Base-by-base conservation (phyloP, 176 grass and related monocot species). In the Leersia perrieri region DNA sequence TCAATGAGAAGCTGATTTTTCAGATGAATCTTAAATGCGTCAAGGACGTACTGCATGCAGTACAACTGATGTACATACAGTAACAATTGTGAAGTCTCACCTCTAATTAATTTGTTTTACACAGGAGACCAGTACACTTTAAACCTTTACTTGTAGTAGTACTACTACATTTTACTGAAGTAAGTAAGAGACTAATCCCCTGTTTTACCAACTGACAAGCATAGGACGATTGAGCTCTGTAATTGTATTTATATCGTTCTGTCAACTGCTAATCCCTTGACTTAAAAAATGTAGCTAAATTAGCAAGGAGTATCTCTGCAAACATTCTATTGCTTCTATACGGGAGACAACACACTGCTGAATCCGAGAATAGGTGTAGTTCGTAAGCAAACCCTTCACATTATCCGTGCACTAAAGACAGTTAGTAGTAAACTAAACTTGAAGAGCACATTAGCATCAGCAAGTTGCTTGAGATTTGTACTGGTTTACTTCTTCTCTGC, bases 11-110 rank as follows among this genome's bases (percentile, higher is more conserved):
- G 23, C n/a, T 38, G 44, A 44, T 41, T 80, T 80, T 60, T 30
- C 78, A 80, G 28, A 36, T 3, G 57, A 31, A 80, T 31, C 33
- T 80, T 68, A 22, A 68, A 40, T 69, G 66, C 35, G n/a, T 25
- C 66, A n/a, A 22, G 31, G 12, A 40, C 26, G 23, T 55, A 51
- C 14, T 12, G 30, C 49, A n/a, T n/a, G 20, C 49, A 53, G 18
- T 53, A n/a, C 49, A 8, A 25, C 5, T n/a, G 31, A 35, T 14
- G 58, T 36, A 64, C 26, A 8, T 5, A 5, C 47, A 7, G 16
- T 53, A 29, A 15, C 26, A 28, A 29, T 15, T 29, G 34, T 68
- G n/a, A 25, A 38, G 10, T 5, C 0, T 68, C 20, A 5, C 26
- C 22, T 68, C 34, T 23, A 53, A 53, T 68, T 40, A 39, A 25